A percentile compares a stretch with the other conserved stretches of the same genome.
phyloP scores from a whole-genome alignment of 768 basidiomycete genomes.

The Suillus bovinus region DNA sequence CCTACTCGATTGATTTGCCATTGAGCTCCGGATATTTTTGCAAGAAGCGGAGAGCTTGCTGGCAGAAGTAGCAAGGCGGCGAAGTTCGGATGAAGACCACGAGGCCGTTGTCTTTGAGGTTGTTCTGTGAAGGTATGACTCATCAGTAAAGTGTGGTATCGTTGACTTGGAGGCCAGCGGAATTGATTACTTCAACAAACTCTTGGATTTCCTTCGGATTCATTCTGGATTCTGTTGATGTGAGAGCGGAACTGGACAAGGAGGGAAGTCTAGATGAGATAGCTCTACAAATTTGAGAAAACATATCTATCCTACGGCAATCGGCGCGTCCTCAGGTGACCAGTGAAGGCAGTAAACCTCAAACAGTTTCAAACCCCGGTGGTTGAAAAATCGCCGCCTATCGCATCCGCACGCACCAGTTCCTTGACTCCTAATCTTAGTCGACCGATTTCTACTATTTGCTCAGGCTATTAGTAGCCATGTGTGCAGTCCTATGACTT shows the following conservation, averaged over 20 bases:
- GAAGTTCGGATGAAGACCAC: conserved; percentile 6
- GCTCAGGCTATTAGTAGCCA: no score
- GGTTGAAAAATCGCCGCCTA: no score
- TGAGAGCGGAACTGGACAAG: not conserved
- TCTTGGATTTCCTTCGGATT: not conserved
- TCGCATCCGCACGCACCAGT: no score
- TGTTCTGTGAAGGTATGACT: not conserved
- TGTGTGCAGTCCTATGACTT: no score
- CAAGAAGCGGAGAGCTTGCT: conserved; percentile 5
- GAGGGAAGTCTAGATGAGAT: conserved; percentile 11
- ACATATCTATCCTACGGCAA: conserved; percentile 5
- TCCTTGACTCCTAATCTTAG: no score
- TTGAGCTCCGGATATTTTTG: not conserved
- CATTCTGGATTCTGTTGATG: not conserved
- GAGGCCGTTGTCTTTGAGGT: conserved; percentile 3
- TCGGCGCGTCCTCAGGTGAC: not conserved
- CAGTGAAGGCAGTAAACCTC: no score
- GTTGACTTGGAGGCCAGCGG: not conserved
- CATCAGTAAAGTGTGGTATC: not conserved
- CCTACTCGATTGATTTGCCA: conserved; percentile 6
- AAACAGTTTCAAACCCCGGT: not conserved
- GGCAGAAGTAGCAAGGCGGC: not conserved
- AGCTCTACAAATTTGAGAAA: conserved; percentile 11
- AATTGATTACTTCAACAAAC: not conserved
- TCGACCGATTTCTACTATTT: no score